phyloP scores from a whole-genome alignment of 2,329 filamentous ascomycete genomes.

The Trichoderma brevicompactum region DNA sequence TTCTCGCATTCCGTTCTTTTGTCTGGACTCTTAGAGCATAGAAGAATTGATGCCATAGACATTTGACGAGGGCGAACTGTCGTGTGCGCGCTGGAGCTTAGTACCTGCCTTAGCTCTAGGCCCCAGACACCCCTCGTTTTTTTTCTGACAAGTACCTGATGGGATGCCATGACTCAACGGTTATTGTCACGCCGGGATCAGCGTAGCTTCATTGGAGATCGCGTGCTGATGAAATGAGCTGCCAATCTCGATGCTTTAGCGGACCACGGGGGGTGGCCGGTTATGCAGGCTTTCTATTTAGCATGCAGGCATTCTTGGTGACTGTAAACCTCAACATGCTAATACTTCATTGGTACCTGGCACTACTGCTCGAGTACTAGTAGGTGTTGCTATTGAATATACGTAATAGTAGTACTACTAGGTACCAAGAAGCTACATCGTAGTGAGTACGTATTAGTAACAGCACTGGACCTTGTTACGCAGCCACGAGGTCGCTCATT shows the following conservation, averaged over 20 bases:
- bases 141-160: neutral
- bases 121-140: constrained; percentile 15
- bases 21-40: constrained; percentile 13
- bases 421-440: no score
- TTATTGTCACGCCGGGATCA: constrained; percentile 6
- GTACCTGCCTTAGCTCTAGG: constrained; percentile 26
- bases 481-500: neutral
- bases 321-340: no score
- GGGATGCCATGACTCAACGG: constrained; percentile 17
- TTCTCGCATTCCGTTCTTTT: neutral
- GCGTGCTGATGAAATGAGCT: constrained; percentile 7
- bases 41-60: constrained; percentile 8
- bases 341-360: no score
- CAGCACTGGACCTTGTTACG: no score
- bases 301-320: neutral
- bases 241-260: constrained; percentile 7
- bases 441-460: no score
- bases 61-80: constrained; percentile 24
- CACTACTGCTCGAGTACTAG: no score
- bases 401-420: no score
- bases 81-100: constrained; percentile 26
- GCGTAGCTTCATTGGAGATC: neutral
- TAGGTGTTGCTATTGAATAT: no score
- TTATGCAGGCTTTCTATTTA: neutral
- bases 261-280: neutral